Evolutionary conservation across 2,329 filamentous ascomycete genomes (phyloP), one percentile per base, ranked within the genome.

Genomic region (Colletotrichum noveboracense): DNA sequence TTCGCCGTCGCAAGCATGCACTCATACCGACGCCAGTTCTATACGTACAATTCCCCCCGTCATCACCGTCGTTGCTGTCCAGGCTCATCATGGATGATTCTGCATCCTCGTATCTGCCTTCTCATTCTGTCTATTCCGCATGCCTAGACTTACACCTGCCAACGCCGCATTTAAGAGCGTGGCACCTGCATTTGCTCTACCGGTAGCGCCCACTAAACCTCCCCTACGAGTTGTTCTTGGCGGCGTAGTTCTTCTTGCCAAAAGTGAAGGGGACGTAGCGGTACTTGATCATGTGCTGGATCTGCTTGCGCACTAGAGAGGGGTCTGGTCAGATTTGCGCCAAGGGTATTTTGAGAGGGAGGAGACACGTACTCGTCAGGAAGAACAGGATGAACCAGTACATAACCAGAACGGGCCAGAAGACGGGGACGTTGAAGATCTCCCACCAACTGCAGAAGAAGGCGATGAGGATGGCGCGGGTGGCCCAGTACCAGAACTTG

Each of bases 271-370:
- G 96, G 34, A 98, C 96, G 84, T 98, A 99, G 87, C 96, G 95
- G 89, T 98, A 99, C 89, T 98, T 99, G 91, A 99, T 96, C 97
- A 99, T 99, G 88, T 98, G 97, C 88, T 99, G 97, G 81, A 99
- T 99, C 88, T 99, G 97, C 89, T 97, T 95, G 86, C 97, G 93
- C 97, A 99, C 96, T 98, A 80, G 34, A 26, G n/a, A 58, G 14
- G 38, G 26, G 30, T 77, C 66, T 78, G 78, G 65, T 66, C 58
- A 64, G 61, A 68, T 28, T 24, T 62, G 48, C 38, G 65, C 34
- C 60, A 71, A 52, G 66, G 26, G 24, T 18, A 14, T 14, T 13
- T 32, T 18, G 66, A 38, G 64, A 56, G 61, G 26, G 28, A 66
- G 43, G 65, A 68, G 66, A 21, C 66, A 91, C 95, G 85, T 89